Evolutionary conservation across 2,329 filamentous ascomycete species (phyloP).

Genomic region (Ascochyta viciae-villosae): DNA sequence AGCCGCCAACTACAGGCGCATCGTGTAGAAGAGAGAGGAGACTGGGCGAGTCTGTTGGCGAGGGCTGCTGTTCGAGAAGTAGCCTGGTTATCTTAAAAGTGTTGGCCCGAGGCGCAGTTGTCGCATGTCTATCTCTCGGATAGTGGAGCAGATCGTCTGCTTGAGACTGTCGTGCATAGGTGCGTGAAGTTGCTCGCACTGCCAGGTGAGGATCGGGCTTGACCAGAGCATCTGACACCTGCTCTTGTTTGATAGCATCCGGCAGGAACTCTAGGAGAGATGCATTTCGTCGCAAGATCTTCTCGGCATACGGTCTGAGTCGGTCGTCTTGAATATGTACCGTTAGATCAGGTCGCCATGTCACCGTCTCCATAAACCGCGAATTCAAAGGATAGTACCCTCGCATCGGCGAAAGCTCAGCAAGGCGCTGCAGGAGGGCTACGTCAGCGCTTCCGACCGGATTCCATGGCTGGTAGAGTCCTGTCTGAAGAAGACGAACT

Average conservation of each 20-base stretch:
- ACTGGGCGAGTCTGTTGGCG: constrained; percentile 7
- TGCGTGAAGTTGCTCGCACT: constrained; percentile 1
- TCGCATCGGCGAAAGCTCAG: constrained; percentile 48
- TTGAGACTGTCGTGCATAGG: background rate
- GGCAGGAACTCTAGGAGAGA: background rate
- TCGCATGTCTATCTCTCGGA: constrained; percentile 20
- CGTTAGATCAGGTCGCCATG: constrained; percentile 39
- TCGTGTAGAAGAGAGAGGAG: constrained; percentile 36
- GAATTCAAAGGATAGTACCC: constrained; percentile 37
- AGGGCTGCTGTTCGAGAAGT: constrained; percentile 20
- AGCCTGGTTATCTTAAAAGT: constrained; percentile 18
- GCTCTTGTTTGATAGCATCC: background rate
- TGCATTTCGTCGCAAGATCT: background rate
- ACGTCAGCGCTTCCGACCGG: constrained; percentile 14
- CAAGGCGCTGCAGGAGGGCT: constrained; percentile 31
- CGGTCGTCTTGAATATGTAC: constrained; percentile 42
- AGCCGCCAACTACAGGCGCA: constrained; percentile 51
- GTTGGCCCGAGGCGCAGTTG: constrained; percentile 12
- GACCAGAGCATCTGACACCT: background rate
- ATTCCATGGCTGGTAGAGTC: constrained; percentile 53
- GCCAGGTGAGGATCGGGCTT: constrained; percentile 7
- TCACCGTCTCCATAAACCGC: constrained; percentile 39
- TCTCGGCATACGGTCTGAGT: constrained; percentile 19
- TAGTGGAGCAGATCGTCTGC: constrained; percentile 17
- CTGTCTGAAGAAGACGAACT: constrained; percentile 58